Conservation (phyloP, 225 moss, liverwort and hornwort genomes). For the Sphagnum tenellum region DNA sequence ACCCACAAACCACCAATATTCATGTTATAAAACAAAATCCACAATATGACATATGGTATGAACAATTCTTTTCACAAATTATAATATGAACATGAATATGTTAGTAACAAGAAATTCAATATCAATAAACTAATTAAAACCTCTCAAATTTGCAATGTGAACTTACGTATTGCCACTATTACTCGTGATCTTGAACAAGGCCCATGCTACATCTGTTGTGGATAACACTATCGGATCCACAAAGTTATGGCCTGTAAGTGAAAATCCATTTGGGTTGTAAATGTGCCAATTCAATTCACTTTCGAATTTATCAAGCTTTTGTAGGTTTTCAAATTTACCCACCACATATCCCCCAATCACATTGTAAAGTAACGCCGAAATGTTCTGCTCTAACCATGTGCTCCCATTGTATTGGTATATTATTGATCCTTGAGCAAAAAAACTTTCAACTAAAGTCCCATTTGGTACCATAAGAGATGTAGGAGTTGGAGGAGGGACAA, state of each 20-base stretch:
- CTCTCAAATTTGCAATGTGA: background rate
- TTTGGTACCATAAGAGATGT: conserved; percentile 3
- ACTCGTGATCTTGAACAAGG: conserved; percentile 9
- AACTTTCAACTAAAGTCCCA: conserved; percentile 9
- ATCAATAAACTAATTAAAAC: background rate
- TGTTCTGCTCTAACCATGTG: conserved; percentile 14
- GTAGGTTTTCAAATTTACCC: conserved; percentile 17
- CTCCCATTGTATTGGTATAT: conserved; percentile 10
- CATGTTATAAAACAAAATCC: background rate
- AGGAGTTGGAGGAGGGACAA: conserved; percentile 8
- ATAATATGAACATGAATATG: too few relatives aligned
- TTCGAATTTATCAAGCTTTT: conserved; percentile 10
- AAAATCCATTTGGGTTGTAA: conserved; percentile 25
- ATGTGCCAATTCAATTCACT: conserved; percentile 14
- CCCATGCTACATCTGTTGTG: conserved; percentile 14
- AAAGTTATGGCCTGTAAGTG: conserved; percentile 10
- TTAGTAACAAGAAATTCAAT: background rate
- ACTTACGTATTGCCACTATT: conserved; percentile 20
- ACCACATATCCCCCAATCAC: conserved; percentile 16
- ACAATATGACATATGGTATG: too few relatives aligned
- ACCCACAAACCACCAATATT: background rate
- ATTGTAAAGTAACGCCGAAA: conserved; percentile 17
- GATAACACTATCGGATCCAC: conserved; percentile 18
- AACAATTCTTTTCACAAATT: background rate
- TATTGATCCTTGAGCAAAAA: conserved; percentile 25